Percentiles rank a stretch among this genome's conserved stretches.
phyloP scores from a whole-genome alignment of 2,329 filamentous ascomycete species.

The Tothia fuscella region DNA sequence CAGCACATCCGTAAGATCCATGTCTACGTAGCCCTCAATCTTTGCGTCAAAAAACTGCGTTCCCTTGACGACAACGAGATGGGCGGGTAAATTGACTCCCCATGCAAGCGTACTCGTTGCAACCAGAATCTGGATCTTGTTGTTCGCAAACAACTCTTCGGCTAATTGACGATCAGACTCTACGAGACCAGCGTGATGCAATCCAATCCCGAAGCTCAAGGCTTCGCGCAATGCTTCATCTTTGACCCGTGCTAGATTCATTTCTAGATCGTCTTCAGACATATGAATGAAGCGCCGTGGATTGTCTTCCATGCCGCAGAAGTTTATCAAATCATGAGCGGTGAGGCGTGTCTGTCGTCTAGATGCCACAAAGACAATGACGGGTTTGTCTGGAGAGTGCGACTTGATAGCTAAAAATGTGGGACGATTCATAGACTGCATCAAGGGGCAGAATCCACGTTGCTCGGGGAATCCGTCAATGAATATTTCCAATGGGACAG shows the following conservation, averaged over 20 bases:
- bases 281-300: conserved; percentile 85
- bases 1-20: conserved; percentile 95
- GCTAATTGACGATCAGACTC: conserved; percentile 85
- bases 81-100: conserved; percentile 95
- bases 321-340: conserved; percentile 91
- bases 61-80: conserved; percentile 93
- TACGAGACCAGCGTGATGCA: conserved; percentile 93
- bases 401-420: conserved; percentile 94
- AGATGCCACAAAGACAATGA: conserved; percentile 96
- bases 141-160: conserved; percentile 90
- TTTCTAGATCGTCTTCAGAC: conserved; percentile 83
- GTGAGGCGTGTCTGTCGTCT: conserved; percentile 89
- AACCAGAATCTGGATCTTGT: conserved; percentile 94
- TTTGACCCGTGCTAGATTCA: conserved; percentile 81
- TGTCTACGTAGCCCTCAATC: conserved; percentile 93
- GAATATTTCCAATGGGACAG: conserved; percentile 88
- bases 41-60: conserved; percentile 98
- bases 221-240: conserved; percentile 87
- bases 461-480: conserved; percentile 96
- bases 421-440: conserved; percentile 98
- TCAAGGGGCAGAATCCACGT: conserved; percentile 87
- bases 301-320: conserved; percentile 97
- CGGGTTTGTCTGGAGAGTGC: conserved; percentile 90
- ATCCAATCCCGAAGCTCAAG: conserved; percentile 90
- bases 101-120: conserved; percentile 94